A percentile compares a stretch with the other conserved stretches of the same genome.
Evolutionary conservation across 768 basidiomycete genomes (phyloP).

Genomic region (Gyrodon lividus): DNA sequence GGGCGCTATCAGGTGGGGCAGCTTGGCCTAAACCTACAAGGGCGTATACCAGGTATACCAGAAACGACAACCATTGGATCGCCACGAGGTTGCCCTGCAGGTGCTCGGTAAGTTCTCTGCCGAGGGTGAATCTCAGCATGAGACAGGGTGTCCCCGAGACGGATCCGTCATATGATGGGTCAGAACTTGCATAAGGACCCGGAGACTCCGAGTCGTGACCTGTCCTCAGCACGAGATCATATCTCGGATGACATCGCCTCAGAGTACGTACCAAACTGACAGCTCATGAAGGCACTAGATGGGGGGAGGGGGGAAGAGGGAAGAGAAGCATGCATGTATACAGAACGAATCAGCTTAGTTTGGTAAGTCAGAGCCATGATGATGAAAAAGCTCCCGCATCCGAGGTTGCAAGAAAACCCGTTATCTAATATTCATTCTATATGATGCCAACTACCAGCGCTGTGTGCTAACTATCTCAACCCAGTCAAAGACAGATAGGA

Average conservation of each 20-base stretch:
- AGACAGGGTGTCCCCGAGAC: no score
- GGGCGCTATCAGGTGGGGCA: neutral
- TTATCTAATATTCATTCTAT: neutral
- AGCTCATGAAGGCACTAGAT: neutral
- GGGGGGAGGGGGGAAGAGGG: neutral
- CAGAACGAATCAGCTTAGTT: no score
- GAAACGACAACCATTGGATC: no score
- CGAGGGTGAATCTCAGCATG: no score
- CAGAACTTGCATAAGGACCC: slow-evolving; percentile 8
- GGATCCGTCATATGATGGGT: slow-evolving; percentile 3
- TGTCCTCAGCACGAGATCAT: neutral
- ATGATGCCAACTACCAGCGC: slow-evolving; percentile 1
- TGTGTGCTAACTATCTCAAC: slow-evolving; percentile 2
- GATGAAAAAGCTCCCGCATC: neutral
- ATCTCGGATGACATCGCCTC: neutral
- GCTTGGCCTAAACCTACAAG: neutral
- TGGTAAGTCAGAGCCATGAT: neutral
- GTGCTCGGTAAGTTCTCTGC: no score
- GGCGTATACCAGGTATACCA: no score
- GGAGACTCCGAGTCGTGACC: slow-evolving; percentile 6
- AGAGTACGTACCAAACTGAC: neutral
- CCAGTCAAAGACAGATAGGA: neutral
- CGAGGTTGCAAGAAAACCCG: slow-evolving; percentile 8
- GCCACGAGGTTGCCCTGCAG: no score
- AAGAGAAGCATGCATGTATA: slow-evolving; percentile 7